Conservation (phyloP, 2,329 filamentous ascomycete species). For the Venturiaceae sp. region DNA sequence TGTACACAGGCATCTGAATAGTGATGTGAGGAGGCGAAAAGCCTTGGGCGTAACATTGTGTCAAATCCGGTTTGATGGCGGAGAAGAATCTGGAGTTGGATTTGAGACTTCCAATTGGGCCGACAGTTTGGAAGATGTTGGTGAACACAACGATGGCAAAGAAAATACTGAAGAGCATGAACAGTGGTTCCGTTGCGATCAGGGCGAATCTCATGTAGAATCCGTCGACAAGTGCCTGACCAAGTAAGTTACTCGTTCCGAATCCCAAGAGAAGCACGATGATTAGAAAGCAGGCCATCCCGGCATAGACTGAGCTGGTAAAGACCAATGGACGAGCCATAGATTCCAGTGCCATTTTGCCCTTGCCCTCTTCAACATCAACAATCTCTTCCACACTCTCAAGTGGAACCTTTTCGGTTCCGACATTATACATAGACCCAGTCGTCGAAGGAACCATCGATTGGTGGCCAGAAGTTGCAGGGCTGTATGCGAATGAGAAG, state of each 20-base stretch:
- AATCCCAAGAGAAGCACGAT: slow-evolving; percentile 22
- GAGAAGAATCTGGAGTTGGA: slow-evolving; percentile 37
- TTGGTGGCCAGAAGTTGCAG: background rate
- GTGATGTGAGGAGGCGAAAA: slow-evolving; percentile 8
- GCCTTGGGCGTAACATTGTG: slow-evolving; percentile 9
- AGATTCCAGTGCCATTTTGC: slow-evolving; percentile 23
- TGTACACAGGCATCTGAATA: slow-evolving; percentile 11
- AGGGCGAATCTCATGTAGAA: background rate
- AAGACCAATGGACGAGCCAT: slow-evolving; percentile 29
- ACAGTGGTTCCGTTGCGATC: slow-evolving; percentile 9
- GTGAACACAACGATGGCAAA: slow-evolving; percentile 4
- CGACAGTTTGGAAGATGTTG: slow-evolving; percentile 32
- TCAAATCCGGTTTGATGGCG: slow-evolving; percentile 17
- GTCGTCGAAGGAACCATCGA: background rate
- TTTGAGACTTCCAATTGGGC: slow-evolving; percentile 22
- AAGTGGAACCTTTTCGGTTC: background rate
- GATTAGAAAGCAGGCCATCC: slow-evolving; percentile 26
- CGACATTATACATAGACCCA: background rate
- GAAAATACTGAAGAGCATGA: background rate
- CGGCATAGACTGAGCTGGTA: slow-evolving; percentile 29
- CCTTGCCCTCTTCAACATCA: slow-evolving; percentile 16
- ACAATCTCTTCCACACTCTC: background rate
- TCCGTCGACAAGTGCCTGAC: background rate
- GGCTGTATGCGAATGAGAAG: background rate
- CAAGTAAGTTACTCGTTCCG: background rate